Evolutionary conservation across 768 basidiomycete species (phyloP).

Genomic region (Tephrocybe sp.): DNA sequence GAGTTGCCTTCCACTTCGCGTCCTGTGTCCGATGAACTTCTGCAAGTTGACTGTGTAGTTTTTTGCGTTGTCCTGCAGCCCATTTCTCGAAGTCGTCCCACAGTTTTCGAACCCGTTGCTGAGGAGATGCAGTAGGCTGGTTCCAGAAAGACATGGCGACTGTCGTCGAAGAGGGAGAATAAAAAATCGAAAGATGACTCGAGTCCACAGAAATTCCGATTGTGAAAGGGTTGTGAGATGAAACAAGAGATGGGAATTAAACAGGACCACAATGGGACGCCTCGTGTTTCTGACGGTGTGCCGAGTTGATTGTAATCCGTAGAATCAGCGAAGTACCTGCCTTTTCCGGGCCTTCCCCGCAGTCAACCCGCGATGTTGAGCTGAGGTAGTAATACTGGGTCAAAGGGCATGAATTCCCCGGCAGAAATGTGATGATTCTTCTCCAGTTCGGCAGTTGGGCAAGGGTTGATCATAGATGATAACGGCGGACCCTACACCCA

Average conservation of each 20-base stretch:
- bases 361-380: conserved; percentile 25
- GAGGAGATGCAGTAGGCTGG: conserved; percentile 13
- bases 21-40: conserved; percentile 29
- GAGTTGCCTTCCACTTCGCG: conserved; percentile 24
- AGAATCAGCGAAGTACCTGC: conserved; percentile 21
- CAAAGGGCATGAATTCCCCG: conserved; percentile 14
- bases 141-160: conserved; percentile 19
- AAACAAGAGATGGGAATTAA: conserved; percentile 35
- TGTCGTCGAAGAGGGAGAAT: conserved; percentile 17
- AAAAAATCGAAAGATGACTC: conserved; percentile 29
- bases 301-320: conserved; percentile 33
- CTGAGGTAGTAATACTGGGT: conserved; percentile 12
- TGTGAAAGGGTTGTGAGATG: conserved; percentile 26
- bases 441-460: conserved; percentile 16
- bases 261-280: conserved; percentile 23
- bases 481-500: conserved; percentile 17
- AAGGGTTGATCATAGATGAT: conserved; percentile 22
- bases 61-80: conserved; percentile 25
- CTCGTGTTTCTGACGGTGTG: conserved; percentile 39
- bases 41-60: conserved; percentile 22
- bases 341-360: conserved; percentile 32
- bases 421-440: conserved; percentile 6
- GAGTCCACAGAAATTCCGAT: conserved; percentile 30
- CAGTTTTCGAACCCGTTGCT: conserved; percentile 29
- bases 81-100: conserved; percentile 37